Evolutionary conservation across 78 protist species (phyloP).

Genomic region (Acrasis kona): DNA sequence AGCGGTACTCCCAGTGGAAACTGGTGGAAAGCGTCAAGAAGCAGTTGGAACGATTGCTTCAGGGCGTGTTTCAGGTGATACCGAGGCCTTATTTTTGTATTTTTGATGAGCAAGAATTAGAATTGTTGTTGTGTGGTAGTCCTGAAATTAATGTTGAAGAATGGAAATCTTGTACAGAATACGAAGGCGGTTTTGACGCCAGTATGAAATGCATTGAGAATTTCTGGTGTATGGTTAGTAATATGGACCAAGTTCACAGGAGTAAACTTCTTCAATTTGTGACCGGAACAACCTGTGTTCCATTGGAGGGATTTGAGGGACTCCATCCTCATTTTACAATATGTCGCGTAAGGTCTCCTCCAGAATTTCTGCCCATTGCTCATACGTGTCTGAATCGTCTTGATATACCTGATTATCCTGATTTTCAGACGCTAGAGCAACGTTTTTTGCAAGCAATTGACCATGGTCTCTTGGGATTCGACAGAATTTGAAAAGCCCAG

Average conservation of each 20-base stretch:
- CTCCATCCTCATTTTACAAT: not conserved
- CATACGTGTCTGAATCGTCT: not conserved
- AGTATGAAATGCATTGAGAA: not conserved
- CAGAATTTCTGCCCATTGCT: not conserved
- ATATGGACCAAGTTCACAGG: conserved; percentile 9
- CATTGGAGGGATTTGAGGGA: conserved; percentile 44
- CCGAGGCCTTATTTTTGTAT: conserved; percentile 42
- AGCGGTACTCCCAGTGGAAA: conserved; percentile 30
- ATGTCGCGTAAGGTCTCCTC: not conserved
- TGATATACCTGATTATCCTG: not conserved
- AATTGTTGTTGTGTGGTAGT: conserved; percentile 67
- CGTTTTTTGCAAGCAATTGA: too few relatives aligned
- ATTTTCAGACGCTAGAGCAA: too few relatives aligned
- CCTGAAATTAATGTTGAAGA: conserved; percentile 84
- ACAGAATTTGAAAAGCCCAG: too few relatives aligned
- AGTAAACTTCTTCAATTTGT: conserved; percentile 74
- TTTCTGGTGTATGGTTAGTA: conserved; percentile 29
- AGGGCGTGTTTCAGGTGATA: conserved; percentile 76
- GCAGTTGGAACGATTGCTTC: conserved; percentile 57
- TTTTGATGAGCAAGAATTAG: conserved; percentile 82
- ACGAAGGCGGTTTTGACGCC: conserved; percentile 1
- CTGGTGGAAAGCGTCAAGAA: conserved; percentile 48
- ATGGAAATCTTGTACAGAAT: conserved; percentile 16
- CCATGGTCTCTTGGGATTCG: too few relatives aligned
- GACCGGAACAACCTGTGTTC: conserved; percentile 71